Conservation (phyloP, 78 protist species). For the Chrysochromulina parva region DNA sequence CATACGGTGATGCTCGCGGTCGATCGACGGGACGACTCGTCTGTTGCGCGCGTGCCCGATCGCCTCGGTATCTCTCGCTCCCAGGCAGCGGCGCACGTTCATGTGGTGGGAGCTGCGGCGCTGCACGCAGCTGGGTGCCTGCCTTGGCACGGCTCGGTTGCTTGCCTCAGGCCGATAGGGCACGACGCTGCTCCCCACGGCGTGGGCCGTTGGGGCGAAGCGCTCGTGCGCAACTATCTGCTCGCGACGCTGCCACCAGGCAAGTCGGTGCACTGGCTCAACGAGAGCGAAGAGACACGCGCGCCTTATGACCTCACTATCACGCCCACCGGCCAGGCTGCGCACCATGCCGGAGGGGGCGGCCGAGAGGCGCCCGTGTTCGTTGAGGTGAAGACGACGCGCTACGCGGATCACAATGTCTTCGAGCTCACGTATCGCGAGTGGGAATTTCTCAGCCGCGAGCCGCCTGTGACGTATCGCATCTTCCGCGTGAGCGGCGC, state of each 20-base stretch:
- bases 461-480: background rate
- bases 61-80: no score
- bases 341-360: background rate
- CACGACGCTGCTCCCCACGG: background rate
- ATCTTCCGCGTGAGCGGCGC: background rate
- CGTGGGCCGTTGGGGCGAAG: constrained; percentile 1
- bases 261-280: background rate
- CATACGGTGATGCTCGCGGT: no score
- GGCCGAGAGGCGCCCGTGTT: background rate
- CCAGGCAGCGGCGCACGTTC: no score
- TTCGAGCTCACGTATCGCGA: background rate
- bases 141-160: no score
- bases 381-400: background rate
- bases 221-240: background rate
- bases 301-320: background rate
- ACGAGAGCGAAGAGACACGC: background rate
- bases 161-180: no score
- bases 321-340: background rate
- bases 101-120: no score
- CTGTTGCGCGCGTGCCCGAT: no score
- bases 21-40: no score
- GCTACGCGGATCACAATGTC: background rate
- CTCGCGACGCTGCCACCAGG: background rate
- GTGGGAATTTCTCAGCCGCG: background rate
- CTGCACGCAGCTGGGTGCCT: no score